Base-by-base conservation (phyloP, 225 moss, liverwort and hornwort species). In the Marchantia paleacea region DNA sequence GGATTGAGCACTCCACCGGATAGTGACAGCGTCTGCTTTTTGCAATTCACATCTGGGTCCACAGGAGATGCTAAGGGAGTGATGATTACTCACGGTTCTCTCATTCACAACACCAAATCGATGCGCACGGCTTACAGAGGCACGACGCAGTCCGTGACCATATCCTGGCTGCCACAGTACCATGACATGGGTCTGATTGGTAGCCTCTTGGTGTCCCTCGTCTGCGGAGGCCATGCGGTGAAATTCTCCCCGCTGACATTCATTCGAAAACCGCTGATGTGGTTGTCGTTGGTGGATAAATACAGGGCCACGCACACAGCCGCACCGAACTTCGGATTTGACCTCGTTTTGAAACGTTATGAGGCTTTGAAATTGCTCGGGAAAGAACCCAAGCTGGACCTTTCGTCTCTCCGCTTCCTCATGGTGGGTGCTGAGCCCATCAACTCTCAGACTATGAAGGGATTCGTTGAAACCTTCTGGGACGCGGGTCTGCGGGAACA, bases 141-240 rank as follows among this genome's bases (percentile, higher is more conserved):
- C 55, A 85, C 82, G 62, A 62, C 83, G 2, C 69, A 55, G 20
- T 61, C 80, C 0, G 53, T 88, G 60, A 77, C 74, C 30, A 76
- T 88, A 10, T 82, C 80, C 0, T 88, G 88, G 88, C 83, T 88
- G 26, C 88, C 88, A 49, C 88, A 85, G 39, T 88, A 88, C 39
- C 88, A 88, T 64, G 88, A 88, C 75, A 85, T 88, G 88, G 88
- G 85, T 6, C 83, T 88, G 10, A 88, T 88, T 52, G 88, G 88
- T 10, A 83, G 88, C 55, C 64, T 88, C 22, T 70, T 88, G n/a
- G 81, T 81, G 26, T 78, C 78, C 63, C 68, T 88, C 22, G 82
- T 88, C n/a, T 73, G 80, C 39, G 88, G 88, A 78, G 88, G 88
- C 18, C 72, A 85, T 12, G 76, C 83, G 25, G 22, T 88, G 20